Evolutionary conservation across 352 stramenopile species (phyloP).

Genomic region (Phytophthora sp.): DNA sequence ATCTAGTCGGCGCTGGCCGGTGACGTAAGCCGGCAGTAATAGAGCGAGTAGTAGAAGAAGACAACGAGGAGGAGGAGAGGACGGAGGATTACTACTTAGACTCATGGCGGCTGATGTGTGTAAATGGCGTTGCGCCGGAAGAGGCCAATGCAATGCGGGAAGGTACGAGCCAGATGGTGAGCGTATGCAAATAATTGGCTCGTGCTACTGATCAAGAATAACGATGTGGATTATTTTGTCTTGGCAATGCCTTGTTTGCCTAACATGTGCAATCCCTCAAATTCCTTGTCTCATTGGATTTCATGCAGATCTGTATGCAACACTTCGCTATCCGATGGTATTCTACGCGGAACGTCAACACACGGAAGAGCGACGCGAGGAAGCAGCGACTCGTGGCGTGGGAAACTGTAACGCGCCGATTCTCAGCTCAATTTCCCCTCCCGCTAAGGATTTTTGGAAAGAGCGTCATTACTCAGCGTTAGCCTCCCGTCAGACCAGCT

Average conservation of each 20-base stretch:
- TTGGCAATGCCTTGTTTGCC: not conserved
- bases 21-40: slow-evolving; percentile 3
- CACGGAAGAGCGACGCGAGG: slow-evolving; percentile 17
- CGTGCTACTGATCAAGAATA: slow-evolving; percentile 29
- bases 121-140: slow-evolving; percentile 10
- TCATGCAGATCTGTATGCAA: slow-evolving; percentile 14
- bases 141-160: slow-evolving; percentile 15
- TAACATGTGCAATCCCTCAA: not conserved
- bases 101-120: slow-evolving; percentile 11
- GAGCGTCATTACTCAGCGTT: slow-evolving; percentile 74
- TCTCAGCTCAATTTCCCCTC: slow-evolving; percentile 79
- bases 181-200: slow-evolving; percentile 14
- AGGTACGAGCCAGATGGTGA: slow-evolving; percentile 10
- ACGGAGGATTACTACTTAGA: not conserved
- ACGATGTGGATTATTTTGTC: slow-evolving; percentile 18
- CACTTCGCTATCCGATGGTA: slow-evolving; percentile 2
- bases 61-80: too few species aligned
- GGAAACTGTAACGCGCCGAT: slow-evolving; percentile 35
- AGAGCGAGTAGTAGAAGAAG: slow-evolving; percentile 15
- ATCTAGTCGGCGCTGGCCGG: slow-evolving; percentile 23
- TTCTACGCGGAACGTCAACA: not conserved
- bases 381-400: slow-evolving; percentile 35
- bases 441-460: slow-evolving; percentile 73
- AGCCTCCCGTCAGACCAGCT: slow-evolving; percentile 20
- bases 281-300: not conserved